A percentile compares a stretch with the other conserved stretches of the same genome.
Evolutionary conservation across 2,329 filamentous ascomycete genomes (phyloP).

Genomic region (Fusarium chlamydosporum): DNA sequence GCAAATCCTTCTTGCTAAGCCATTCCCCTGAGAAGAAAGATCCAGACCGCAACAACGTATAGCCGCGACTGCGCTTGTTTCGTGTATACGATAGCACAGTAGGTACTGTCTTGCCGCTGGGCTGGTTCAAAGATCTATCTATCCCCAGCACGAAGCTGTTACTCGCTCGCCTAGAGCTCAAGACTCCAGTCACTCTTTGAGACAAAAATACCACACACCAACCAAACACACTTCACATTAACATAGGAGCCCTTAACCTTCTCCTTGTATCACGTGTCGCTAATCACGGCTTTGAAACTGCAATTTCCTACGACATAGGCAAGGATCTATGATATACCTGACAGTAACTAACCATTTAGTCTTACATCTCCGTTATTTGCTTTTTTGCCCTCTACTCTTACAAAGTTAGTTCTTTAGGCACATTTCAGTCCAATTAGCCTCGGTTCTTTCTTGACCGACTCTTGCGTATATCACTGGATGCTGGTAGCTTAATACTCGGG

Average conservation of each 20-base stretch:
- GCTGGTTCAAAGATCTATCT: slow-evolving; percentile 8
- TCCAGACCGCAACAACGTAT: slow-evolving; percentile 7
- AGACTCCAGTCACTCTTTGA: slow-evolving; percentile 25
- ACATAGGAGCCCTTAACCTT: slow-evolving; percentile 7
- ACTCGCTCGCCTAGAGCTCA: slow-evolving; percentile 19
- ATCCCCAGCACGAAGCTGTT: slow-evolving; percentile 21
- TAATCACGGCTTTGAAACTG: slow-evolving; percentile 23
- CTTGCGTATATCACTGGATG: slow-evolving; percentile 16
- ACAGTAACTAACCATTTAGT: slow-evolving; percentile 6
- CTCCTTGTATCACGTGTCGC: slow-evolving; percentile 25
- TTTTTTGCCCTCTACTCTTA: not conserved
- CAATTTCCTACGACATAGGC: slow-evolving; percentile 21
- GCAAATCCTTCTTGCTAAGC: slow-evolving; percentile 24
- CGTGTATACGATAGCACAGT: slow-evolving; percentile 23
- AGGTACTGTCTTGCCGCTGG: slow-evolving; percentile 24
- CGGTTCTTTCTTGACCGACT: slow-evolving; percentile 6
- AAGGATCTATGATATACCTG: slow-evolving; percentile 31
- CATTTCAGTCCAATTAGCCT: slow-evolving; percentile 11
- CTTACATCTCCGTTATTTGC: not conserved
- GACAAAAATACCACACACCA: slow-evolving; percentile 16
- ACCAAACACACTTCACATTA: slow-evolving; percentile 4
- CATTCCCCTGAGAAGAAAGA: slow-evolving; percentile 16
- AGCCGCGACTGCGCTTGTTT: slow-evolving; percentile 47
- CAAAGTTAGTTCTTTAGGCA: too few relatives aligned
- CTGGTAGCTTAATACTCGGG: slow-evolving; percentile 15